These are phyloP conservation scores for Leccinum rimulosum DNA, from an alignment of 768 basidiomycete species.

Conservation along the genomic window DNA sequence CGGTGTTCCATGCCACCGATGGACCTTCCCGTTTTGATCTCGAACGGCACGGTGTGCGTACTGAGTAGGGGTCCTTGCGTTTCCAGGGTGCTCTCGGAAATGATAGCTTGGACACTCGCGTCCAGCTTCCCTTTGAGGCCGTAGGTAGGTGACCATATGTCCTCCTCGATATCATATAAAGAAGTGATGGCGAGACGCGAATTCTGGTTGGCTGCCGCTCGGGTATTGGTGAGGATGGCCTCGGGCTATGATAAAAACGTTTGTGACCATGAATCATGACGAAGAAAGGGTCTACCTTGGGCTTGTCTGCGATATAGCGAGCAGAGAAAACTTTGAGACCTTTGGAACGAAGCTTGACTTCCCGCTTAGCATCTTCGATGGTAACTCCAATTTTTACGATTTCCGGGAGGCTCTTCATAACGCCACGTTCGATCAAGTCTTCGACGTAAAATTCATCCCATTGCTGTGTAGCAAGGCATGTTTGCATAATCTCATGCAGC, in stretches of 20 bases:
- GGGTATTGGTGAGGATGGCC: slow-evolving; percentile 67
- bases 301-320: slow-evolving; percentile 60
- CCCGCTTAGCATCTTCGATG: slow-evolving; percentile 63
- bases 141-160: slow-evolving; percentile 94
- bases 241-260: slow-evolving; percentile 41
- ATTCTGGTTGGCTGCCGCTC: slow-evolving; percentile 45
- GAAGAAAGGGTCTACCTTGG: slow-evolving; percentile 49
- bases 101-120: slow-evolving; percentile 72
- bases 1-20: slow-evolving; percentile 85
- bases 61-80: slow-evolving; percentile 22
- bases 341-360: slow-evolving; percentile 58
- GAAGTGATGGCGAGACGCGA: slow-evolving; percentile 70
- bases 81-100: slow-evolving; percentile 45
- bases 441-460: slow-evolving; percentile 70
- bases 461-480: slow-evolving; percentile 55
- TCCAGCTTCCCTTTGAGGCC: slow-evolving; percentile 97
- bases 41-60: slow-evolving; percentile 63
- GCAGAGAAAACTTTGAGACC: slow-evolving; percentile 65
- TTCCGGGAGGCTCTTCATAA: slow-evolving; percentile 53
- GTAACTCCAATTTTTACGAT: slow-evolving; percentile 57
- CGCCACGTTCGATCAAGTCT: slow-evolving; percentile 52
- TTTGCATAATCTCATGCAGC: slow-evolving; percentile 88
- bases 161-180: slow-evolving; percentile 90
- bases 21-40: slow-evolving; percentile 92
- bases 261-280: neutral